Evolutionary conservation across 352 stramenopile genomes (phyloP).

Genomic region (Pythium inflatum): DNA sequence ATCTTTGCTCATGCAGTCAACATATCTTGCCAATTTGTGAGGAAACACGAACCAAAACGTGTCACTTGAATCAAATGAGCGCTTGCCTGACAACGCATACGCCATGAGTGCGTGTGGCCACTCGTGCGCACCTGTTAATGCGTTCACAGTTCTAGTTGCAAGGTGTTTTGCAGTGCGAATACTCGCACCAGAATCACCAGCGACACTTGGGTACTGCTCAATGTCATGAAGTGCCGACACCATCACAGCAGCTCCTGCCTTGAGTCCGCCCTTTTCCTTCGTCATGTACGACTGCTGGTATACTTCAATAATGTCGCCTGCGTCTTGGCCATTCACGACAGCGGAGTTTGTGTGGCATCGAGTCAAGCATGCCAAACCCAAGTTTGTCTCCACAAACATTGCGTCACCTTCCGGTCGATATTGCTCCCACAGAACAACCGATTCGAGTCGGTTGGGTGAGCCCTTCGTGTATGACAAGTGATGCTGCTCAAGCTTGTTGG

Average conservation of each 20-base stretch:
- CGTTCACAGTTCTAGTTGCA: conserved; percentile 12
- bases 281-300: conserved; percentile 15
- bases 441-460: background rate
- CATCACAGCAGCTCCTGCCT: background rate
- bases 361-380: background rate
- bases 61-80: conserved; percentile 4
- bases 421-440: background rate
- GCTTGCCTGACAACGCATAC: background rate
- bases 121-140: background rate
- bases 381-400: background rate
- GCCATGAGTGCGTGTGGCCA: conserved; percentile 6
- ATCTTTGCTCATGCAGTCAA: too few relatives aligned
- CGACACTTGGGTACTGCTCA: background rate
- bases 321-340: conserved; percentile 4
- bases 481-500: background rate
- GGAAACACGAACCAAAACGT: conserved; percentile 17
- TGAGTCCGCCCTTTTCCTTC: background rate
- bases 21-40: too few relatives aligned
- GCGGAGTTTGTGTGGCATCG: background rate
- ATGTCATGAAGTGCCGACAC: background rate
- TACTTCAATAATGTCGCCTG: conserved; percentile 3
- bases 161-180: background rate
- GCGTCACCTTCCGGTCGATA: background rate
- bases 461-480: background rate
- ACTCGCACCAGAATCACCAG: background rate